Conservation (phyloP, 176 grass and related monocot genomes). For the Oryza coarctata region DNA sequence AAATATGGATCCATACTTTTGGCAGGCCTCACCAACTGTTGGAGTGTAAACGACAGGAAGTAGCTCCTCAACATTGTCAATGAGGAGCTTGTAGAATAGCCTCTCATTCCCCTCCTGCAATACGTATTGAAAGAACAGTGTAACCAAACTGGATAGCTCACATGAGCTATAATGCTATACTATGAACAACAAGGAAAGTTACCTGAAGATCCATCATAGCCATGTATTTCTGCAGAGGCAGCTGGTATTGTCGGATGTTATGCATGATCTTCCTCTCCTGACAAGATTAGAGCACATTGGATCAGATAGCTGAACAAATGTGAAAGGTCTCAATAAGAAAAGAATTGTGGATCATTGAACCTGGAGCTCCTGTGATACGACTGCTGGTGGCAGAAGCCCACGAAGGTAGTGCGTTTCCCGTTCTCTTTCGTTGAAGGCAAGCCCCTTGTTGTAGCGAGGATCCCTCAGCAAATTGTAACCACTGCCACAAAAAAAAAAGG, state of each 20-base stretch:
- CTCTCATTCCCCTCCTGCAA: constrained; percentile 91
- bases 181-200: constrained; percentile 29
- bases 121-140: constrained; percentile 19
- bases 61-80: constrained; percentile 90
- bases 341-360: constrained; percentile 21
- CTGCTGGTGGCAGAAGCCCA: constrained; percentile 68
- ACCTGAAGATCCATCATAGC: constrained; percentile 97
- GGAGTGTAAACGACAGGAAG: constrained; percentile 96
- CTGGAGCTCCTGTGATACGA: constrained; percentile 77
- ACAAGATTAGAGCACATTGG: constrained; percentile 13
- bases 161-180: background rate
- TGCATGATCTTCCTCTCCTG: constrained; percentile 96
- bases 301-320: constrained; percentile 9
- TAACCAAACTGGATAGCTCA: background rate
- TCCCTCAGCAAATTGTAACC: constrained; percentile 78
- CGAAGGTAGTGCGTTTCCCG: constrained; percentile 72
- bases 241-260: constrained; percentile 71
- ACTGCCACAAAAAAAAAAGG: constrained; percentile 22
- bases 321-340: background rate
- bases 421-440: constrained; percentile 75
- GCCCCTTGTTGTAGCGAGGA: constrained; percentile 85
- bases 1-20: constrained; percentile 92
- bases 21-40: constrained; percentile 95
- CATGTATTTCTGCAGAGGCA: constrained; percentile 84
- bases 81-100: constrained; percentile 92